Evolutionary conservation across 2,329 filamentous ascomycete species (phyloP).

Genomic region (Nigrospora osmanthi): DNA sequence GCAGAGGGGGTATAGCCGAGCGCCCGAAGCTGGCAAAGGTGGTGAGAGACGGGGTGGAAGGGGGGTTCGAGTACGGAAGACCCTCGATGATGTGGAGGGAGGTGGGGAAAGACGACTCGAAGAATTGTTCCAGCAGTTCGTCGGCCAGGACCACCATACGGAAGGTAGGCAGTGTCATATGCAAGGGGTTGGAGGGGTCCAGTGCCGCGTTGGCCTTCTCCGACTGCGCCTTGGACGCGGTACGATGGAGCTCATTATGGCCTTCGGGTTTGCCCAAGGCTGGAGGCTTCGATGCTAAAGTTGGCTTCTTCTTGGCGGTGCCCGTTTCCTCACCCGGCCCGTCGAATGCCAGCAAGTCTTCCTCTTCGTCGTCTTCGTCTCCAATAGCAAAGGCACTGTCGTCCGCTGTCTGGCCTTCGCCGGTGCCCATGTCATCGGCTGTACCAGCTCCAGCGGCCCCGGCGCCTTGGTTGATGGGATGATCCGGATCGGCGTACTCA

Average conservation of each 20-base stretch:
- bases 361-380: slow-evolving; percentile 47
- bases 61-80: slow-evolving; percentile 27
- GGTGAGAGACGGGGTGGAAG: slow-evolving; percentile 63
- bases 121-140: slow-evolving; percentile 92
- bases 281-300: slow-evolving; percentile 27
- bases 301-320: slow-evolving; percentile 32
- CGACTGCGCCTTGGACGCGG: slow-evolving; percentile 56
- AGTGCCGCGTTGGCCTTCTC: slow-evolving; percentile 83
- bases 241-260: slow-evolving; percentile 17
- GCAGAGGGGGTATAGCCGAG: slow-evolving; percentile 29
- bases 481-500: slow-evolving; percentile 93
- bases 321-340: slow-evolving; percentile 31
- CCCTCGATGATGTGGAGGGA: slow-evolving; percentile 83
- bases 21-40: slow-evolving; percentile 66
- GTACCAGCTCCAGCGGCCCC: slow-evolving; percentile 18
- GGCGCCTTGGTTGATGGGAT: slow-evolving; percentile 50
- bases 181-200: slow-evolving; percentile 84
- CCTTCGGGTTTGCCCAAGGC: slow-evolving; percentile 16
- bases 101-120: slow-evolving; percentile 88
- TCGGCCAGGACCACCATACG: slow-evolving; percentile 97
- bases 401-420: slow-evolving; percentile 19
- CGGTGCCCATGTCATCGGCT: slow-evolving; percentile 13
- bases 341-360: slow-evolving; percentile 55
- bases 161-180: slow-evolving; percentile 96
- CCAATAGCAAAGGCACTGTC: slow-evolving; percentile 64